Percentiles rank a stretch among this genome's conserved stretches.
Evolutionary conservation across 495 filamentous ascomycete species (phyloP).

Genomic region (Tuber magnatum): DNA sequence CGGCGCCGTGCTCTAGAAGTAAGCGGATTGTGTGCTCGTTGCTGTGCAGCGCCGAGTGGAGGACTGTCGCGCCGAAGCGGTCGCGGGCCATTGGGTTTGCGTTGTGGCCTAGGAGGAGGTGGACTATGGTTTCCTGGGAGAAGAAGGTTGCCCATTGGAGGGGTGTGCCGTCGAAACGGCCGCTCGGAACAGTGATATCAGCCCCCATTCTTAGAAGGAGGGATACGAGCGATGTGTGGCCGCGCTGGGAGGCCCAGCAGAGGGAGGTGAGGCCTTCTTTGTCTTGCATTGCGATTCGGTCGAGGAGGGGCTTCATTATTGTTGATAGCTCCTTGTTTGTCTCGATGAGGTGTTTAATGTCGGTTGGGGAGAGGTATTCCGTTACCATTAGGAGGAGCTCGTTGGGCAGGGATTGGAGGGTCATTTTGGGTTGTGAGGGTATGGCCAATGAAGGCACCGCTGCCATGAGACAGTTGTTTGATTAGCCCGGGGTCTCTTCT

Average conservation of each 20-base stretch:
- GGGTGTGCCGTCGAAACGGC: background rate
- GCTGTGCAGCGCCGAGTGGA: background rate
- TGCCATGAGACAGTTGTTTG: background rate
- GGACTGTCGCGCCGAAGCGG: background rate
- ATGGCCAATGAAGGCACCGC: background rate
- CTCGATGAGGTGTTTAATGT: slow-evolving; percentile 8
- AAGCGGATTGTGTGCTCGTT: background rate
- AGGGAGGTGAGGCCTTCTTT: slow-evolving; percentile 13
- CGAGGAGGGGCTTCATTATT: slow-evolving; percentile 7
- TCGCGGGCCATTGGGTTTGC: background rate
- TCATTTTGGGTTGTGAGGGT: slow-evolving; percentile 4
- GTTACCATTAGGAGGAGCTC: slow-evolving; percentile 16
- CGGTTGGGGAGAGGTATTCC: slow-evolving; percentile 1
- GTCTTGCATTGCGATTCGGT: slow-evolving; percentile 6
- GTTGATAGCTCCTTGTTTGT: slow-evolving; percentile 6
- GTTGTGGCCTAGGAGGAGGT: background rate
- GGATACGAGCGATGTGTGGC: background rate
- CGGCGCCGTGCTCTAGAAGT: slow-evolving; percentile 1
- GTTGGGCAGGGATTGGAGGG: slow-evolving; percentile 21
- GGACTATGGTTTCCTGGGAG: slow-evolving; percentile 2
- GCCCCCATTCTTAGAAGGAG: background rate
- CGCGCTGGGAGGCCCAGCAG: background rate
- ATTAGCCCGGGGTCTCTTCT: background rate
- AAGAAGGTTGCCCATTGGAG: slow-evolving; percentile 1
- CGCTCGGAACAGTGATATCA: background rate